Base-by-base conservation (phyloP, 2,329 filamentous ascomycete species). In the Blumeriella jaapii region DNA sequence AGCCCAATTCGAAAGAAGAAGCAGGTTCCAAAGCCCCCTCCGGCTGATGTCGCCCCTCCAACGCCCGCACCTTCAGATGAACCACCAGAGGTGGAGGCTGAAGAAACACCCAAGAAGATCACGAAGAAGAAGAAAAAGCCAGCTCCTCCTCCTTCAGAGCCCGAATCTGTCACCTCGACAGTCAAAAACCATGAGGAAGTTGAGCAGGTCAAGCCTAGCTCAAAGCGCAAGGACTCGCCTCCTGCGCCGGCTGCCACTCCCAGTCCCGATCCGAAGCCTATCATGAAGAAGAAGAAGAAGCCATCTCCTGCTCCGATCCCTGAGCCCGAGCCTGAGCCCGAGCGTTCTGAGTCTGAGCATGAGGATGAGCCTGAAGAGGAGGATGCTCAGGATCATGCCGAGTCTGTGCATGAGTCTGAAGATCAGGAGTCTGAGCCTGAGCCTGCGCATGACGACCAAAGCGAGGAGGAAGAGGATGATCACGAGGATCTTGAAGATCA, bases 201-300 rank as follows among this genome's bases (percentile, higher is more conserved):
- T 7, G 25, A 29, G 10, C 25, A 31, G 31, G 30, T 22, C 6
- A 23, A 26, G 11, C 22, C 16, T 15, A 33, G 8, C 9, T 30
- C 18, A 15, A 31, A 9, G 9, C 25, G 8, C 13, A 22, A 9
- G 18, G 33, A 28, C 10, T 32, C 28, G 14, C 32, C n/a, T n/a
- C n/a, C n/a, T n/a, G n/a, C n/a, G n/a, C n/a, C n/a, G n/a, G n/a
- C n/a, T n/a, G n/a, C n/a, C n/a, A n/a, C n/a, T n/a, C n/a, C n/a
- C n/a, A n/a, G n/a, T n/a, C 20, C 19, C 6, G 31, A 33, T 10
- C 18, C 37, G 19, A 37, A 44, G 29, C 30, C 40, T 24, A 25
- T 42, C 7, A 31, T 42, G 18, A 41, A 43, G 24, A 38, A 38
- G 15, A 47, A 45, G 42, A 40, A 44, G 22, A 40, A 39, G 28